Percentiles rank a stretch among this genome's conserved stretches.
Evolutionary conservation across 345 rosid genomes (phyloP).

Genomic region (Acer negundo): DNA sequence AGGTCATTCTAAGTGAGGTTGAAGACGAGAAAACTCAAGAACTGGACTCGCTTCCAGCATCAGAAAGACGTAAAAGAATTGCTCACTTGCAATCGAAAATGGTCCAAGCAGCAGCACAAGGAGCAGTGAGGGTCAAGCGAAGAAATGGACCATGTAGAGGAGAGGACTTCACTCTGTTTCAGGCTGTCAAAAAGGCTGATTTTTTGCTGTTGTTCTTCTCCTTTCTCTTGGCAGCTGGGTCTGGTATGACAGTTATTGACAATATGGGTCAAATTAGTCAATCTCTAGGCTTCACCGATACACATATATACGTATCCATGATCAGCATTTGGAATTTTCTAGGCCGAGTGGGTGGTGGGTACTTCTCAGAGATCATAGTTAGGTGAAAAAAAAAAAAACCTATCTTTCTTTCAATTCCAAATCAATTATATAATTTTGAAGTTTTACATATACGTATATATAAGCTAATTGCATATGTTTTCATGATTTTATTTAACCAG

Average conservation of each 20-base stretch:
- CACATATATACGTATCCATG: conserved; percentile 72
- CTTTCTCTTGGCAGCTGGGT: conserved; percentile 69
- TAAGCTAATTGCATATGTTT: not conserved
- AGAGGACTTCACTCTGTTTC: conserved; percentile 73
- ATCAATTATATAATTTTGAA: no score
- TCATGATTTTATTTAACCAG: conserved; percentile 30
- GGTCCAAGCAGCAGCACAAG: conserved; percentile 61
- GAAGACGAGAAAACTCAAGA: conserved; percentile 58
- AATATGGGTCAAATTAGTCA: conserved; percentile 81
- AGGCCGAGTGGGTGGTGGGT: conserved; percentile 90
- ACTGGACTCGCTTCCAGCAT: conserved; percentile 53
- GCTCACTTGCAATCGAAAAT: conserved; percentile 58
- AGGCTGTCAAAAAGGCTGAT: conserved; percentile 69
- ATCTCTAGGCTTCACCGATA: conserved; percentile 61
- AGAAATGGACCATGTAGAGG: conserved; percentile 70
- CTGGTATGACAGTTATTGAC: conserved; percentile 83
- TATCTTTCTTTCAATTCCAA: no score
- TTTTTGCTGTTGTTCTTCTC: conserved; percentile 80
- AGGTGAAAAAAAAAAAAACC: conserved; percentile 33
- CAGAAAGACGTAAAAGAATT: conserved; percentile 52
- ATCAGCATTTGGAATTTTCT: conserved; percentile 90
- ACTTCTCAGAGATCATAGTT: conserved; percentile 77
- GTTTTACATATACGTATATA: no score
- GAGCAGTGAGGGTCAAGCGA: conserved; percentile 60
- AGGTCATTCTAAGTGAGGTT: conserved; percentile 68